Conservation (phyloP, 192 early-diverging fungal genomes). For the Coemansia sp. region DNA sequence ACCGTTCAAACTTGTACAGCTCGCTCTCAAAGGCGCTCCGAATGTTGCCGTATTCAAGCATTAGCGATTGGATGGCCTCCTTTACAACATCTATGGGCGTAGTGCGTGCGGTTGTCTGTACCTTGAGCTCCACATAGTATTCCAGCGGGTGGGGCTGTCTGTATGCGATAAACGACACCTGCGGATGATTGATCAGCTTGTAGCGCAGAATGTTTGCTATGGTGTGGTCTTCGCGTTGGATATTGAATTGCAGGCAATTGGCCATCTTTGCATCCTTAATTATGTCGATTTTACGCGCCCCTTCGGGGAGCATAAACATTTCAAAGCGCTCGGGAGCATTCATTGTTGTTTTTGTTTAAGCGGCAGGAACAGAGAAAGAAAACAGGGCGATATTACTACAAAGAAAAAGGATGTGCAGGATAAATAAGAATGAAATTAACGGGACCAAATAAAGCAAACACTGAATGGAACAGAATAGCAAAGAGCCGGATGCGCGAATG, state of each 20-base stretch:
- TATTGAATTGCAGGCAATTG: slow-evolving; percentile 87
- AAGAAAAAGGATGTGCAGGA: not conserved
- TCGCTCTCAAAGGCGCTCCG: slow-evolving; percentile 80
- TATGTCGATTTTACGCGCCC: slow-evolving; percentile 74
- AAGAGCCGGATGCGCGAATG: not conserved
- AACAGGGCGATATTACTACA: not conserved
- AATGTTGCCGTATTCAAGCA: slow-evolving; percentile 70
- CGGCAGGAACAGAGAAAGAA: no score
- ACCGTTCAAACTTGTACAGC: slow-evolving; percentile 20
- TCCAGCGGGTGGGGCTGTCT: slow-evolving; percentile 95
- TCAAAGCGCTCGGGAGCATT: slow-evolving; percentile 84
- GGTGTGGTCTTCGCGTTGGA: slow-evolving; percentile 97
- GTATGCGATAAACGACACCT: slow-evolving; percentile 96
- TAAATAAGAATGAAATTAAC: not conserved
- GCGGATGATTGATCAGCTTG: slow-evolving; percentile 85
- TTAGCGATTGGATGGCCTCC: slow-evolving; percentile 73
- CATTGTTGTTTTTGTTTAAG: no score
- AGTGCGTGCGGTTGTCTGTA: slow-evolving; percentile 87
- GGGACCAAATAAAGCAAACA: no score
- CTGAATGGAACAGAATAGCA: no score
- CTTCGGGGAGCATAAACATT: slow-evolving; percentile 74
- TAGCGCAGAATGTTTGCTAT: slow-evolving; percentile 90
- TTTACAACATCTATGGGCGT: slow-evolving; percentile 78
- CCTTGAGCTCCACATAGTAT: slow-evolving; percentile 83
- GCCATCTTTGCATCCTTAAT: slow-evolving; percentile 86